A percentile compares a stretch with the other conserved stretches of the same genome.
Conservation (phyloP, 257 asterid species). For the Cruciata laevipes region DNA sequence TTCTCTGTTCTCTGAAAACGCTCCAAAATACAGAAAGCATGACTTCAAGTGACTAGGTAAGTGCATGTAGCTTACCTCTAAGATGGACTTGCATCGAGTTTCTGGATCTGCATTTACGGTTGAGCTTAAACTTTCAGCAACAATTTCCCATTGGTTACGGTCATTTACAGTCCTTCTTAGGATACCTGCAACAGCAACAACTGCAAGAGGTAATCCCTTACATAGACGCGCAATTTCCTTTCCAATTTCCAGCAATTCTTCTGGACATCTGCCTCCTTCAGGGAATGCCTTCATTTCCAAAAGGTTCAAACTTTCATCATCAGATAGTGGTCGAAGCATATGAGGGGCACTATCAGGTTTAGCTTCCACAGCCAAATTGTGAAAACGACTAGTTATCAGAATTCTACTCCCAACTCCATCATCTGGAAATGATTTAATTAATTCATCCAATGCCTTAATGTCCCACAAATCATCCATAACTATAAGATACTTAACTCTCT, state of each 20-base stretch:
- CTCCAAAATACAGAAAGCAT: constrained; percentile 4
- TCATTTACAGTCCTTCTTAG: constrained; percentile 1
- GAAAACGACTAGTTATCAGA: constrained; percentile 2
- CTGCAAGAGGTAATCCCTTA: constrained; percentile 6
- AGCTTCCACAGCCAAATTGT: constrained; percentile 3
- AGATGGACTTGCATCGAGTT: constrained; percentile 5
- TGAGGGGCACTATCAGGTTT: constrained; percentile 1
- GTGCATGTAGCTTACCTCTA: constrained; percentile 6
- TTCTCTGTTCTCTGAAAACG: not conserved
- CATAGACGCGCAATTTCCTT: constrained; percentile 3
- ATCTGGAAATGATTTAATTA: not conserved
- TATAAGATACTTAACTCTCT: not conserved
- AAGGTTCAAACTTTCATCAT: not conserved
- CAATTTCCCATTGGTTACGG: not conserved
- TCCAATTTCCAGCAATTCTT: not conserved
- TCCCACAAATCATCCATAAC: constrained; percentile 12
- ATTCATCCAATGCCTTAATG: not conserved
- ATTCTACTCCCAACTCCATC: constrained; percentile 8
- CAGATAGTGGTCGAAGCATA: constrained; percentile 2
- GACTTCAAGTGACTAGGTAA: constrained; percentile 2
- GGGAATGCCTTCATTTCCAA: constrained; percentile 2
- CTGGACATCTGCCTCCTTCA: constrained; percentile 5
- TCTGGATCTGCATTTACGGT: constrained; percentile 4
- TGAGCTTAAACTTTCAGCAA: not conserved
- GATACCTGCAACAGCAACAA: constrained; percentile 1